Percentiles rank a stretch among this genome's conserved stretches.
Conservation (phyloP, 345 rosid genomes). For the Laguncularia racemosa region DNA sequence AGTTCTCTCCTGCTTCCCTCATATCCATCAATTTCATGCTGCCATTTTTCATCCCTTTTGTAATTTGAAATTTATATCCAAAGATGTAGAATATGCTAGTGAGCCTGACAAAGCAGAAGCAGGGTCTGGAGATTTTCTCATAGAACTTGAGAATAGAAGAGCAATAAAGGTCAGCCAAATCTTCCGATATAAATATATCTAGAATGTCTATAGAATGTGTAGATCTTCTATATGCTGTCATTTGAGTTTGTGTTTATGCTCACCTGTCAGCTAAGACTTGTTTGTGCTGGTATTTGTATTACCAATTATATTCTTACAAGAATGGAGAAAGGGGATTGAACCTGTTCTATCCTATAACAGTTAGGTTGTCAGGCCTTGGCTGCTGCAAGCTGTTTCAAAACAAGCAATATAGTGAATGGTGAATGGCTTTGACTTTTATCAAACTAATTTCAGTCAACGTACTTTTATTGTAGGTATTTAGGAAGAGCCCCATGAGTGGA, state of each 20-base stretch:
- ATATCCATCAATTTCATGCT: not conserved
- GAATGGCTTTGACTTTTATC: not conserved
- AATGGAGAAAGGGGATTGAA: no score
- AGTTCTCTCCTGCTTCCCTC: not conserved
- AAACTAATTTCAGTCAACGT: not conserved
- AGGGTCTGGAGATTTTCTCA: slow-evolving; percentile 50
- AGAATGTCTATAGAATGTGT: no score
- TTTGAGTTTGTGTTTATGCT: no score
- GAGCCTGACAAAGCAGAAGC: slow-evolving; percentile 27
- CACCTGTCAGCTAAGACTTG: no score
- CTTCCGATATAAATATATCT: not conserved
- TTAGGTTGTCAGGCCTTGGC: no score
- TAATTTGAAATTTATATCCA: not conserved
- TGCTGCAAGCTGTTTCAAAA: no score
- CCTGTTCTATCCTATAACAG: no score
- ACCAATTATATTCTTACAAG: no score
- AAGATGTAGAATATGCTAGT: slow-evolving; percentile 30
- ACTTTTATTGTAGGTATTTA: slow-evolving; percentile 43
- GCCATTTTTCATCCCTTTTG: slow-evolving; percentile 4
- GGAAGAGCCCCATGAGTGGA: slow-evolving; percentile 61
- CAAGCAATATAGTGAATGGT: no score
- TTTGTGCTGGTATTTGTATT: no score
- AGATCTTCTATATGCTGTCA: no score
- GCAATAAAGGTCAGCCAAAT: slow-evolving; percentile 55
- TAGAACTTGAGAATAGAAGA: slow-evolving; percentile 61